Conservation (phyloP, 805 yeast species). For the Metschnikowia continentalis region DNA sequence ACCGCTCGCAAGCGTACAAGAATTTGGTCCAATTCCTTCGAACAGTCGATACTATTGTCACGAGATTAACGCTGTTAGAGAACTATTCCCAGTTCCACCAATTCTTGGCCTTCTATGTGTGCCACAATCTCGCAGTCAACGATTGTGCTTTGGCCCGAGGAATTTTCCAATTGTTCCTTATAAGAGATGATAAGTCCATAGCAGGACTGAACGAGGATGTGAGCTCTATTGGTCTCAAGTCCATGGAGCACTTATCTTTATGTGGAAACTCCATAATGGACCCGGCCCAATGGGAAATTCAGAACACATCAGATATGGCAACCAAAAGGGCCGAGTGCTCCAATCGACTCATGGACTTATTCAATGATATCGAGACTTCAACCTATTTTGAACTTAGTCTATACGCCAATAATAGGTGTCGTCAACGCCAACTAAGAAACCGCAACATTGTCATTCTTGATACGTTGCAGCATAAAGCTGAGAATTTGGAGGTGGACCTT, state of each 20-base stretch:
- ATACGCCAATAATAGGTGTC: slow-evolving; percentile 58
- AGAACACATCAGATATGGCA: slow-evolving; percentile 2
- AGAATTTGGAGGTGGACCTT: slow-evolving; percentile 52
- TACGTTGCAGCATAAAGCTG: slow-evolving; percentile 71
- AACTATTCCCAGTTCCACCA: slow-evolving; percentile 24
- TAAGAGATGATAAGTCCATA: slow-evolving; percentile 59
- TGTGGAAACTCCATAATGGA: slow-evolving; percentile 34
- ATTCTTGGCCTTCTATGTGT: slow-evolving; percentile 27
- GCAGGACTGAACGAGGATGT: slow-evolving; percentile 46
- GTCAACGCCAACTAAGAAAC: slow-evolving; percentile 72
- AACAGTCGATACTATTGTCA: slow-evolving; percentile 19
- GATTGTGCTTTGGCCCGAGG: slow-evolving; percentile 56
- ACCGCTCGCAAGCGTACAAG: slow-evolving; percentile 19
- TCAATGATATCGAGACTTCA: slow-evolving; percentile 44
- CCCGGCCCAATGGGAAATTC: slow-evolving; percentile 20
- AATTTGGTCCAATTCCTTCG: slow-evolving; percentile 20
- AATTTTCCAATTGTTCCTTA: slow-evolving; percentile 54
- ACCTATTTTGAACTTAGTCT: slow-evolving; percentile 28
- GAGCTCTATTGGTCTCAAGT: slow-evolving; percentile 22
- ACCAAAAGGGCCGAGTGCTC: slow-evolving; percentile 9
- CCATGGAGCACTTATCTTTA: slow-evolving; percentile 39
- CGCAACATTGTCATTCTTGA: slow-evolving; percentile 65
- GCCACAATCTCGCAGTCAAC: slow-evolving; percentile 17
- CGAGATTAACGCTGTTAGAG: slow-evolving; percentile 16
- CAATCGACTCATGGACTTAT: slow-evolving; percentile 9